Base-by-base conservation (phyloP, 345 rosid species). In the Citrus cavaleriei region DNA sequence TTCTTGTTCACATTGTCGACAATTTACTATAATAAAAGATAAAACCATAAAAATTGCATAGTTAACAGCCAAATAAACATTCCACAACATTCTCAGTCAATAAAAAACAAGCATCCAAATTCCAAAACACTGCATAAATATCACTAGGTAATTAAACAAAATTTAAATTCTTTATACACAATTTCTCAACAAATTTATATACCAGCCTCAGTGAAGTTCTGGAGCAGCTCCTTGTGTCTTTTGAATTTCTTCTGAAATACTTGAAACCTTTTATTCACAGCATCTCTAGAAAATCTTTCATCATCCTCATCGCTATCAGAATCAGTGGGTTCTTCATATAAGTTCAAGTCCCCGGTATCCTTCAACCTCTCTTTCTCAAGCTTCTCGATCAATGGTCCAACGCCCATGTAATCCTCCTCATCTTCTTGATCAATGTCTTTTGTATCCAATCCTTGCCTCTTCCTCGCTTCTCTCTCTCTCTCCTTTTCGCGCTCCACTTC, bases 361-460 rank as follows among this genome's bases (percentile, higher is more conserved):
- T 90, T 93, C 66, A 85, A 82, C 64, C 79, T 86, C 88, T 87
- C 80, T 77, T 89, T 90, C 84, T 92, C 90, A 13, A 93, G 88
- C 88, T 88, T 93, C 83, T 90, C 92, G 46, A 95, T 92, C 84
- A 93, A 82, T 0, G 94, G 91, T 61, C 86, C 86, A 34, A 95
- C 92, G 2, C 97, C 97, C 84, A 92, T 75, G 84, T 87, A 93
- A 60, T 95, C 99, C 80, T 92, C 98, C 38, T 93, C 88, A 54
- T 91, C 97, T 83, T 93, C 98, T 55, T 79, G 83, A 79, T 93
- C 99, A 57, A 95, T 88, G 81, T 93, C 98, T 79, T 88, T 87
- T 30, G 85, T 90, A 65, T 87, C 94, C 24, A 91, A 83, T 42
- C 99, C 99, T 40, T 86, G 88, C 60, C 90, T 84, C 76, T 68